Conservation (phyloP, 805 yeast genomes). For the Priceomyces fermenticarens region DNA sequence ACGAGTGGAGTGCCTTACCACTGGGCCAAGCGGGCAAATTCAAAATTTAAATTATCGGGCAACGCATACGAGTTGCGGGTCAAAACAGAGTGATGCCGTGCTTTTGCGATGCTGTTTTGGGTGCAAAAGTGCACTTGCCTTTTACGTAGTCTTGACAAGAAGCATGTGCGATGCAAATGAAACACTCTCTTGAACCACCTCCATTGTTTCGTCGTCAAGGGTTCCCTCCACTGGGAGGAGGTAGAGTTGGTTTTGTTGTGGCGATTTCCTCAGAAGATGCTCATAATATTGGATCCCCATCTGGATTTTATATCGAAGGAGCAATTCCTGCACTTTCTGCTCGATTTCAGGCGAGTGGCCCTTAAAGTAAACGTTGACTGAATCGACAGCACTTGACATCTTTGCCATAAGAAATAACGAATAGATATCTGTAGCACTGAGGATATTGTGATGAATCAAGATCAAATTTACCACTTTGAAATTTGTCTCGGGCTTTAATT, state of each 20-base stretch:
- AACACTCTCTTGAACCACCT: conserved; percentile 20
- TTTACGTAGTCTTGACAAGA: conserved; percentile 16
- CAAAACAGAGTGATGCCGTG: too few species aligned
- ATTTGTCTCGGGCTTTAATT: conserved; percentile 3
- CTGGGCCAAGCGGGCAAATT: conserved; percentile 49
- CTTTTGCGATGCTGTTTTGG: too few species aligned
- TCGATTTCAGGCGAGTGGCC: conserved; percentile 2
- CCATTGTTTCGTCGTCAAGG: conserved; percentile 19
- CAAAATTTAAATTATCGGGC: neutral
- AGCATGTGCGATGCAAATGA: conserved; percentile 23
- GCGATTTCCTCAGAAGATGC: too few species aligned
- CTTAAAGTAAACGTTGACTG: conserved; percentile 20
- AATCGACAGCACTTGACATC: conserved; percentile 12
- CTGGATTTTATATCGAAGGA: too few species aligned
- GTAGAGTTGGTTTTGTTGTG: conserved; percentile 13
- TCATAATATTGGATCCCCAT: too few species aligned
- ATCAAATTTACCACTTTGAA: conserved; percentile 22
- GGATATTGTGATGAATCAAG: conserved; percentile 28
- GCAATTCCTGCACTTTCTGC: neutral
- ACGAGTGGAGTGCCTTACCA: conserved; percentile 56
- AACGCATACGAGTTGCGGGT: neutral
- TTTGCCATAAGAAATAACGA: conserved; percentile 25
- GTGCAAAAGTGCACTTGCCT: neutral
- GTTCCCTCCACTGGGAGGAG: conserved; percentile 21
- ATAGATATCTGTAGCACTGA: conserved; percentile 33